Conservation (phyloP, 768 basidiomycete genomes). For the Naematelia encephala region DNA sequence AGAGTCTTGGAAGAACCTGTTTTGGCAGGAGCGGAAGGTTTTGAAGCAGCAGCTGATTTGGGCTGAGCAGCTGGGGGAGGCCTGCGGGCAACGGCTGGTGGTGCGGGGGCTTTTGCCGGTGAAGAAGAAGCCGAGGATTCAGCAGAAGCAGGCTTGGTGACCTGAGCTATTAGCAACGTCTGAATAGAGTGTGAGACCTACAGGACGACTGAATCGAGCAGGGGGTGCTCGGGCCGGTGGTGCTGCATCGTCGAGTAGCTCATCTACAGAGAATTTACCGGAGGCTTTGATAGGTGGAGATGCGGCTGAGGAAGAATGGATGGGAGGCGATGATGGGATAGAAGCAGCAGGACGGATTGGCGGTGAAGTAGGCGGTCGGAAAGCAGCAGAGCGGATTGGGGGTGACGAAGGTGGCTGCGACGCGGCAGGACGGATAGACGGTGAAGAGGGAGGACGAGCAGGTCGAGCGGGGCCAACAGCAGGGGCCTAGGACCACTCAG, state of each 20-base stretch:
- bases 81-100: constrained; percentile 2
- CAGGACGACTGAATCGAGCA: constrained; percentile 26
- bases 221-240: constrained; percentile 35
- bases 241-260: constrained; percentile 49
- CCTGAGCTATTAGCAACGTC: not conserved
- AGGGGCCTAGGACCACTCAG: not conserved
- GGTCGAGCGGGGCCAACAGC: not conserved
- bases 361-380: constrained; percentile 8
- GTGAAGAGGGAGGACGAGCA: not conserved
- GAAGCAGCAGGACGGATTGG: constrained; percentile 8
- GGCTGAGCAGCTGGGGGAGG: constrained; percentile 20
- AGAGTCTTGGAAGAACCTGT: constrained; percentile 55
- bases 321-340: constrained; percentile 8
- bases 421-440: not conserved
- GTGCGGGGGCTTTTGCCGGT: constrained; percentile 7
- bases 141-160: constrained; percentile 8
- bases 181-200: not conserved
- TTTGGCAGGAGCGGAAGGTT: constrained; percentile 31
- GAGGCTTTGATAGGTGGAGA: constrained; percentile 40
- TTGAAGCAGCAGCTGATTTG: constrained; percentile 14
- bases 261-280: constrained; percentile 29
- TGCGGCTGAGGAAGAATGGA: constrained; percentile 8
- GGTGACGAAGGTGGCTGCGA: constrained; percentile 5
- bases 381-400: not conserved
- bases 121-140: constrained; percentile 1